phyloP scores from a whole-genome alignment of 1,284 basidiomycete genomes.

The Pseudozyma thailandica region DNA sequence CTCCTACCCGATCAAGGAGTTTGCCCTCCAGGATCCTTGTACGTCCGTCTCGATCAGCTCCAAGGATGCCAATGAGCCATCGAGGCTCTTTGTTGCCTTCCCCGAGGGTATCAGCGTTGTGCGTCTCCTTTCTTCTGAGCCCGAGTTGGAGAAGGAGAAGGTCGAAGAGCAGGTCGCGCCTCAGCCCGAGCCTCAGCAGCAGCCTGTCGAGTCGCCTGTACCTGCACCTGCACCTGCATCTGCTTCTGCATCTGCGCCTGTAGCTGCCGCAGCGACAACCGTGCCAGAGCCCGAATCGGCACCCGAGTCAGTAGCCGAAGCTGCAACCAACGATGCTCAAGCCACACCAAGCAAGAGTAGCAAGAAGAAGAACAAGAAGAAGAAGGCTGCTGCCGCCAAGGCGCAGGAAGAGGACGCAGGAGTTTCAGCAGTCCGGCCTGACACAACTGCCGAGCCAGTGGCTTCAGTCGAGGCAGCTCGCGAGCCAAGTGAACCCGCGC shows the following conservation, averaged over 20 bases:
- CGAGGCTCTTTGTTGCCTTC: slow-evolving; percentile 26
- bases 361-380: slow-evolving; percentile 35
- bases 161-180: background rate
- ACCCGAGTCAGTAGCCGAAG: background rate
- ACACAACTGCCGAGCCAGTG: too few relatives aligned
- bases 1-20: slow-evolving; percentile 27
- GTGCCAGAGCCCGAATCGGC: too few relatives aligned
- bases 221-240: too few relatives aligned
- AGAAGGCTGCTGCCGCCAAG: slow-evolving; percentile 8
- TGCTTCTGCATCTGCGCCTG: too few relatives aligned
- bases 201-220: background rate
- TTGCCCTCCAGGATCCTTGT: slow-evolving; percentile 29
- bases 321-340: background rate
- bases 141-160: background rate
- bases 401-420: background rate
- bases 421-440: too few relatives aligned
- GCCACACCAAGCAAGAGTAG: slow-evolving; percentile 11
- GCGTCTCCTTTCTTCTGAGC: slow-evolving; percentile 1
- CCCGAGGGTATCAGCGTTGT: slow-evolving; percentile 28
- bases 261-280: too few relatives aligned
- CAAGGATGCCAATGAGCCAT: slow-evolving; percentile 1
- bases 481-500: too few relatives aligned
- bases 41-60: slow-evolving; percentile 20
- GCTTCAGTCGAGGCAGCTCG: too few relatives aligned
- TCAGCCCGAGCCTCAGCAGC: too few relatives aligned